Percentiles rank a stretch among this genome's conserved stretches.
Conservation (phyloP, 305 asterid genomes). For the Rubia balearica region DNA sequence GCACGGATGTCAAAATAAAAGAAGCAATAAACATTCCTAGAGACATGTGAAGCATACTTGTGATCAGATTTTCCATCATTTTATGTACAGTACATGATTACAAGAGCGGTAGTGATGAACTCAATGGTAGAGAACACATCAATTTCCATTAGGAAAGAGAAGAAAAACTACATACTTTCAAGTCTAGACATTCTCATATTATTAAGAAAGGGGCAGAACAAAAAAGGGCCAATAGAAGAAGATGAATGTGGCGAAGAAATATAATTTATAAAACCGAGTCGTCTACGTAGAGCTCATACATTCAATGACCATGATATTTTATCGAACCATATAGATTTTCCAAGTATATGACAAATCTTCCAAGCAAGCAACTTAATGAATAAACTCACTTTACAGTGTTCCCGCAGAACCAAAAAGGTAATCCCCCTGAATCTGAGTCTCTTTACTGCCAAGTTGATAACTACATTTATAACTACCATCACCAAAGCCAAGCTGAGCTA, state of each 20-base stretch:
- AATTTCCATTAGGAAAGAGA: too few species aligned
- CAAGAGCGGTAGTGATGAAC: too few species aligned
- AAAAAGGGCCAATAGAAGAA: too few species aligned
- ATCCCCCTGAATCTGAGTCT: not conserved
- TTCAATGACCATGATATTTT: not conserved
- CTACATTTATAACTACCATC: not conserved
- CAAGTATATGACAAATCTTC: not conserved
- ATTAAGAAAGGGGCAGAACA: too few species aligned
- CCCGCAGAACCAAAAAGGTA: not conserved
- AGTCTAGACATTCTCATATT: too few species aligned
- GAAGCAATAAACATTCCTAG: not conserved
- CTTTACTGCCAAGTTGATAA: not conserved
- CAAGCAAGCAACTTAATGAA: not conserved
- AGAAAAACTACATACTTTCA: too few species aligned
- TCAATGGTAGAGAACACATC: too few species aligned
- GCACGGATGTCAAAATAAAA: not conserved
- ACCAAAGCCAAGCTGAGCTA: not conserved
- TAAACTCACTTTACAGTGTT: not conserved
- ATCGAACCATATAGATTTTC: not conserved
- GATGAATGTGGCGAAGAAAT: too few species aligned
- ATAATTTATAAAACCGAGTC: too few species aligned
- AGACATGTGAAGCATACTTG: not conserved
- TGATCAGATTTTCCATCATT: not conserved
- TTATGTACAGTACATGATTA: too few species aligned
- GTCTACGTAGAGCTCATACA: not conserved